Evolutionary conservation across 1,284 basidiomycete genomes (phyloP).

Genomic region (Fomitopsis betulina): DNA sequence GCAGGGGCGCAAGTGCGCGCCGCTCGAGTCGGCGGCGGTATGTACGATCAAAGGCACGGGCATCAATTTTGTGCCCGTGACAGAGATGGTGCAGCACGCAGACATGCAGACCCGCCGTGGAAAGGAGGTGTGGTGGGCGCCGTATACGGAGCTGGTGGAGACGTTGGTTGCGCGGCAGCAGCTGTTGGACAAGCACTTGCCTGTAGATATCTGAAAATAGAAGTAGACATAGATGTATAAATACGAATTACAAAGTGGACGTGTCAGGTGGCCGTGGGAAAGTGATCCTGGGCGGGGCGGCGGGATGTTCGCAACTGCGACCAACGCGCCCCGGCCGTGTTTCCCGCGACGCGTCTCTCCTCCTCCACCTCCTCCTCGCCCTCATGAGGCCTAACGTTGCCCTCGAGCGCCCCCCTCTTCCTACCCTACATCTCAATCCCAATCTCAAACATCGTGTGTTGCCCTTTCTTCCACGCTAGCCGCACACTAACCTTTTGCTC

Average conservation of each 20-base stretch:
- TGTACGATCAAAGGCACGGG: conserved; percentile 86
- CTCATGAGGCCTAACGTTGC: conserved; percentile 12
- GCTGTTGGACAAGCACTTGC: conserved; percentile 30
- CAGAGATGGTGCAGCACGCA: conserved; percentile 80
- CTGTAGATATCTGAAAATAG: neutral
- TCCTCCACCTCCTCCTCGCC: conserved; percentile 10
- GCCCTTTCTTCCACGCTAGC: neutral
- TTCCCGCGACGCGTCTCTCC: conserved; percentile 3
- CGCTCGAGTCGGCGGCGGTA: conserved; percentile 74
- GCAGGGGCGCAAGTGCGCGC: conserved; percentile 46
- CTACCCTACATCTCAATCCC: conserved; percentile 35
- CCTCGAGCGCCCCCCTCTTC: conserved; percentile 34
- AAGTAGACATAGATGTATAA: neutral
- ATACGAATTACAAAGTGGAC: neutral
- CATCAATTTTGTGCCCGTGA: conserved; percentile 80
- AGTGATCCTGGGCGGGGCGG: neutral
- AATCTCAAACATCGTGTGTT: conserved; percentile 35
- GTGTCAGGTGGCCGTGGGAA: neutral
- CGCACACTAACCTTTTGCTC: conserved; percentile 13
- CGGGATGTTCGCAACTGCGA: conserved; percentile 3
- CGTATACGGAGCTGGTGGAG: conserved; percentile 68
- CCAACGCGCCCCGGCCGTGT: conserved; percentile 7
- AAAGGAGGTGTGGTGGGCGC: conserved; percentile 80
- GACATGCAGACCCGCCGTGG: conserved; percentile 91
- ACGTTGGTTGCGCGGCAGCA: conserved; percentile 61